Evolutionary conservation across 768 basidiomycete species (phyloP).

Genomic region (Mycena venus): DNA sequence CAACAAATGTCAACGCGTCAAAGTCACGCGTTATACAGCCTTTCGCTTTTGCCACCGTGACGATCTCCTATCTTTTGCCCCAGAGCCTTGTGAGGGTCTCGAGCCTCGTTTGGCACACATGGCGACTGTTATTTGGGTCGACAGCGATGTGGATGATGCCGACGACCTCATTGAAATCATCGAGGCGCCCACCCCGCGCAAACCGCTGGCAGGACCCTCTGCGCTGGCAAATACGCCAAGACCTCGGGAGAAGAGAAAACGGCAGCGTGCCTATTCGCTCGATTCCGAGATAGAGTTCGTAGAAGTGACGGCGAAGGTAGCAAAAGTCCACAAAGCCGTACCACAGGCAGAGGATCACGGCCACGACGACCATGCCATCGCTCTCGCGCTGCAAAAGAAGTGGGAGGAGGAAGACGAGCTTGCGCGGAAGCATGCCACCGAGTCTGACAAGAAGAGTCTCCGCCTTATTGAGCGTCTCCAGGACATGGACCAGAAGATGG

Average conservation of each 20-base stretch:
- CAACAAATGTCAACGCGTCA: too few species aligned
- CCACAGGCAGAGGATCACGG: neutral
- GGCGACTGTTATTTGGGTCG: slow-evolving; percentile 24
- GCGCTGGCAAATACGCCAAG: slow-evolving; percentile 1
- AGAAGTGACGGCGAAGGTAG: neutral
- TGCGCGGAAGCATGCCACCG: neutral
- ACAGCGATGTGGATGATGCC: slow-evolving; percentile 17
- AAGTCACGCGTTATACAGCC: too few species aligned
- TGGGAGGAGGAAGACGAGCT: slow-evolving; percentile 21
- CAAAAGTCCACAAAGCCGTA: neutral
- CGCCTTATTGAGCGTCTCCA: slow-evolving; percentile 12
- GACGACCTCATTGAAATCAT: slow-evolving; percentile 25
- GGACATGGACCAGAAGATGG: slow-evolving; percentile 23
- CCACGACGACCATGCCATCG: slow-evolving; percentile 18
- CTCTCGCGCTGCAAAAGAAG: slow-evolving; percentile 21
- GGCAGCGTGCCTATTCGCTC: neutral
- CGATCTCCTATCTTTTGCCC: too few species aligned
- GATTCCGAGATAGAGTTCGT: slow-evolving; percentile 17
- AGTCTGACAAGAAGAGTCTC: neutral
- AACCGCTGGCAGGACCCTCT: slow-evolving; percentile 17
- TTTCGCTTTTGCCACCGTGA: too few species aligned
- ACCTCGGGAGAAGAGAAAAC: neutral
- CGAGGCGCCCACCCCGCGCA: slow-evolving; percentile 15
- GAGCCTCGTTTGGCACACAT: too few species aligned
- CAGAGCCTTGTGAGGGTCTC: too few species aligned